phyloP scores from a whole-genome alignment of 768 basidiomycete genomes.

The Lyophyllum shimeji region DNA sequence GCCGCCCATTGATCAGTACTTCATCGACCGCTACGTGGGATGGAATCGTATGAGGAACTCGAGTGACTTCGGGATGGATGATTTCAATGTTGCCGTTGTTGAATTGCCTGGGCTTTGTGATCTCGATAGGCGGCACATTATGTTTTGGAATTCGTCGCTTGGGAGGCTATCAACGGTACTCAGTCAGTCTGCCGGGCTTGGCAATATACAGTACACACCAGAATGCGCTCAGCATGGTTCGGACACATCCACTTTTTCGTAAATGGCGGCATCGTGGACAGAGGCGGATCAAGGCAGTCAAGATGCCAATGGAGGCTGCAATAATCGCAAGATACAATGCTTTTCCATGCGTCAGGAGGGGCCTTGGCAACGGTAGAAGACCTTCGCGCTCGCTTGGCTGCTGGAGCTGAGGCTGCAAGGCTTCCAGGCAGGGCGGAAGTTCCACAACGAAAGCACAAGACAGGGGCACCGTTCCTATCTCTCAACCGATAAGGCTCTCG shows the following conservation, averaged over 20 bases:
- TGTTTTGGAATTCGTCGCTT: constrained; percentile 81
- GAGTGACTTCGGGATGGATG: constrained; percentile 61
- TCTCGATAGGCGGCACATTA: constrained; percentile 64
- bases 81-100: constrained; percentile 96
- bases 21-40: constrained; percentile 70
- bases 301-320: constrained; percentile 96
- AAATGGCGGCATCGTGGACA: constrained; percentile 80
- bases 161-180: constrained; percentile 52
- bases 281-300: constrained; percentile 92
- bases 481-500: constrained; percentile 85
- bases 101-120: constrained; percentile 67
- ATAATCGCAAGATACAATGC: constrained; percentile 92
- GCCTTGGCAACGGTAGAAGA: constrained; percentile 37
- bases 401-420: constrained; percentile 50
- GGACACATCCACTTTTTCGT: constrained; percentile 99
- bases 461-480: constrained; percentile 78
- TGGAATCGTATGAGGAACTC: constrained; percentile 30
- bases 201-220: constrained; percentile 51
- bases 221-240: constrained; percentile 85
- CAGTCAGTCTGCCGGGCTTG: constrained; percentile 10
- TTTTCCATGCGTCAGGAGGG: constrained; percentile 58
- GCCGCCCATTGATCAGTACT: constrained; percentile 82
- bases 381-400: constrained; percentile 55
- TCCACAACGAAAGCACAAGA: constrained; percentile 92
- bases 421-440: constrained; percentile 69